Conservation (phyloP, 1,284 basidiomycete species). For the Malassezia slooffiae region DNA sequence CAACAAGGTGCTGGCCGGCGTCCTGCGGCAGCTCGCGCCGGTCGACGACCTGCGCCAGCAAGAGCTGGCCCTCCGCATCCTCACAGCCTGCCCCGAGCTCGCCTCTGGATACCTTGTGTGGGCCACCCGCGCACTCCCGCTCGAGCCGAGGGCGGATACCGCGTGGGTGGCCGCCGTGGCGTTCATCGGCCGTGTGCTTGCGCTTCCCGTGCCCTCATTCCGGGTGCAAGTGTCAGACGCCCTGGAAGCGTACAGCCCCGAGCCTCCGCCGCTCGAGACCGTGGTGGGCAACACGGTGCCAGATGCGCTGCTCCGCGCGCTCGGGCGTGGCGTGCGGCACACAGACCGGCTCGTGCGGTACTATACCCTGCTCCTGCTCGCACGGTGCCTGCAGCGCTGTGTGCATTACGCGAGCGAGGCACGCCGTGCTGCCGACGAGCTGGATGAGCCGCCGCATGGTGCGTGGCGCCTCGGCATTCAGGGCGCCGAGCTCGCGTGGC, state of each 20-base stretch:
- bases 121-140: slow-evolving; percentile 55
- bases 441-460: slow-evolving; percentile 54
- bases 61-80: slow-evolving; percentile 67
- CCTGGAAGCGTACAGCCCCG: slow-evolving; percentile 51
- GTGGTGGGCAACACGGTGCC: slow-evolving; percentile 50
- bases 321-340: slow-evolving; percentile 58
- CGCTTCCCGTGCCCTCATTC: slow-evolving; percentile 58
- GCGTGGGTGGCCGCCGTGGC: slow-evolving; percentile 80
- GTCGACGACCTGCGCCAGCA: slow-evolving; percentile 77
- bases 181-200: slow-evolving; percentile 65
- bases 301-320: slow-evolving; percentile 30
- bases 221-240: too few species aligned
- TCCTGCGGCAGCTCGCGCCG: slow-evolving; percentile 63
- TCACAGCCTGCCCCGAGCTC: slow-evolving; percentile 72
- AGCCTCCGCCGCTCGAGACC: slow-evolving; percentile 60
- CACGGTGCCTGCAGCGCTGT: slow-evolving; percentile 25
- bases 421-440: slow-evolving; percentile 51
- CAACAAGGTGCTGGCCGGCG: slow-evolving; percentile 71
- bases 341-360: slow-evolving; percentile 65
- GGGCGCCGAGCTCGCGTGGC: slow-evolving; percentile 22
- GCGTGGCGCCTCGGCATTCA: slow-evolving; percentile 18
- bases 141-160: slow-evolving; percentile 75
- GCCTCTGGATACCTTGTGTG: slow-evolving; percentile 56
- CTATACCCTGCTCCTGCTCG: slow-evolving; percentile 61
- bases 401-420: slow-evolving; percentile 16